Conservation (phyloP, 2,329 filamentous ascomycete genomes). For the Beauveria medogensis region DNA sequence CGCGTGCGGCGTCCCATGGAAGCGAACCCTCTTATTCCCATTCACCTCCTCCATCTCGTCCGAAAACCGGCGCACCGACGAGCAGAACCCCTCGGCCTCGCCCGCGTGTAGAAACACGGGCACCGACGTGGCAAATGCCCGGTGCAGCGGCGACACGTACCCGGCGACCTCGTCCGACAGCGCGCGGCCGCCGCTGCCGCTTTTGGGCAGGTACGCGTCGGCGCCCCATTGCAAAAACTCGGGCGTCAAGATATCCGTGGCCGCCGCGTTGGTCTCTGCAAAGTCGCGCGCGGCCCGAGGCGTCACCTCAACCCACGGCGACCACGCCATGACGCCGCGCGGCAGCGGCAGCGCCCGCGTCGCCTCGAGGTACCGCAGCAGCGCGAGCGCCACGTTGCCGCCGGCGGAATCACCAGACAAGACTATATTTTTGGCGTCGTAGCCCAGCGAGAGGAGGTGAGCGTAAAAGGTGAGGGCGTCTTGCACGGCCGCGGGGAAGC, state of each 20-base stretch:
- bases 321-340: constrained; percentile 2
- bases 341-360: constrained; percentile 1
- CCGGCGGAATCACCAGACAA: constrained; percentile 25
- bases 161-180: background rate
- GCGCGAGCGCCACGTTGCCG: constrained; percentile 20
- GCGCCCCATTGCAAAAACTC: constrained; percentile 10
- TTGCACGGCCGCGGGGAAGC: constrained; percentile 23
- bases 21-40: background rate
- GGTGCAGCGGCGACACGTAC: constrained; percentile 6
- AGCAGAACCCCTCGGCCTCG: constrained; percentile 8
- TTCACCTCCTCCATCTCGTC: constrained; percentile 4
- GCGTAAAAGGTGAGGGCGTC: constrained; percentile 23
- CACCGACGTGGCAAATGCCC: constrained; percentile 4
- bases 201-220: background rate
- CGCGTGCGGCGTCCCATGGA: background rate
- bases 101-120: constrained; percentile 8
- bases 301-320: constrained; percentile 9
- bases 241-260: background rate
- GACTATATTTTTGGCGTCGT: constrained; percentile 19
- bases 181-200: background rate
- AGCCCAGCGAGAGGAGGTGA: constrained; percentile 16
- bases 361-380: constrained; percentile 21
- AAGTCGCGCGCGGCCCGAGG: background rate
- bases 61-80: background rate
- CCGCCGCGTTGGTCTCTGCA: background rate